Conservation (phyloP, 192 early-diverging fungal species). For the Coemansia guatemalensis region DNA sequence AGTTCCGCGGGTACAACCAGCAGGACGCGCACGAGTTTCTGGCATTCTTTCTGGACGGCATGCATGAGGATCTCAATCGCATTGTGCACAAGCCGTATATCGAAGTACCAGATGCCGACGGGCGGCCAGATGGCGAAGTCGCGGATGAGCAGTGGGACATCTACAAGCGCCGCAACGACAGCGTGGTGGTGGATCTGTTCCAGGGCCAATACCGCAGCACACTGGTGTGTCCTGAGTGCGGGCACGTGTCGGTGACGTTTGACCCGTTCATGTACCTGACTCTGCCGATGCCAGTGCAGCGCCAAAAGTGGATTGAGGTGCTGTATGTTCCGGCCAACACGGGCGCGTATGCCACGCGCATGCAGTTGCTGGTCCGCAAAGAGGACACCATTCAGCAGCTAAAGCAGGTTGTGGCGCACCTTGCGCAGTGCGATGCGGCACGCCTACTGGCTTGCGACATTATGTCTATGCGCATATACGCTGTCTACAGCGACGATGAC, state of each 20-base stretch:
- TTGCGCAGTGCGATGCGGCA: conserved; percentile 13
- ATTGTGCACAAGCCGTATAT: conserved; percentile 78
- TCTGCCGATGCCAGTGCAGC: conserved; percentile 71
- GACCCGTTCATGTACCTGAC: conserved; percentile 82
- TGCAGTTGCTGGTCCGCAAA: conserved; percentile 61
- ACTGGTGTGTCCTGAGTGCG: conserved; percentile 58
- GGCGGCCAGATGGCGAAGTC: conserved; percentile 63
- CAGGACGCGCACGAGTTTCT: conserved; percentile 87
- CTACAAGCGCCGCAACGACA: conserved; percentile 75
- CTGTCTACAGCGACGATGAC: conserved; percentile 32
- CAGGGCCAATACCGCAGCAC: conserved; percentile 70
- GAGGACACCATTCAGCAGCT: conserved; percentile 63
- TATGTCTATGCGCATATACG: conserved; percentile 19
- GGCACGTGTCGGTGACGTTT: conserved; percentile 70
- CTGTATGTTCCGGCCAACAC: conserved; percentile 53
- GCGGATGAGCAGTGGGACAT: conserved; percentile 73
- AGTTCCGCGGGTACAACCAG: conserved; percentile 73
- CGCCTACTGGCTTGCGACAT: conserved; percentile 39
- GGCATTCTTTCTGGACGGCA: conserved; percentile 75
- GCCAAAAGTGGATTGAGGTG: conserved; percentile 58
- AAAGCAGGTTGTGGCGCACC: conserved; percentile 60
- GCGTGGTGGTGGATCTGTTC: conserved; percentile 74
- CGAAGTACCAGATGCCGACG: conserved; percentile 73
- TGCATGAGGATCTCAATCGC: conserved; percentile 87
- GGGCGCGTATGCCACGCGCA: conserved; percentile 31